Conservation (phyloP, 495 filamentous ascomycete species). For the Hypoxylon subgilvum region DNA sequence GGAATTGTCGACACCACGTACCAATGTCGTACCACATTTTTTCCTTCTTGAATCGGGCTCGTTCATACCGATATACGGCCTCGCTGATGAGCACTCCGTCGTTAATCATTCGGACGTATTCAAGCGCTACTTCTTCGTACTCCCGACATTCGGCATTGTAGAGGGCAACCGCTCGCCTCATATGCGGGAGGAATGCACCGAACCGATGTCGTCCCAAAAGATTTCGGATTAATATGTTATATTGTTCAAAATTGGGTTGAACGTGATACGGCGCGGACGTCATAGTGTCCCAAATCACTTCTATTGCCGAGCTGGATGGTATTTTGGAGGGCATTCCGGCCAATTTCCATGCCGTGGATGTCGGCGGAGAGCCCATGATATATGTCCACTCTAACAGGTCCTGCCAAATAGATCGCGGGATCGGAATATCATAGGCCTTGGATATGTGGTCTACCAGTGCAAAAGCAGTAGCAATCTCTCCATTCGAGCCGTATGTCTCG, state of each 20-base stretch:
- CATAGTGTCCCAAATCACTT: constrained; percentile 46
- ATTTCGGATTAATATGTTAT: constrained; percentile 39
- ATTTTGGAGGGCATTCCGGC: constrained; percentile 30
- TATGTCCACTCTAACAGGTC: constrained; percentile 47
- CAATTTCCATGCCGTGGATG: constrained; percentile 38
- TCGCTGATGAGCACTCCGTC: constrained; percentile 6
- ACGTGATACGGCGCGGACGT: constrained; percentile 38
- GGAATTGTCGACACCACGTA: constrained; percentile 27
- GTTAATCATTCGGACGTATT: constrained; percentile 35
- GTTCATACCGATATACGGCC: constrained; percentile 18
- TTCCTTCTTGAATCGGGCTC: constrained; percentile 31
- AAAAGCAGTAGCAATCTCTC: constrained; percentile 39
- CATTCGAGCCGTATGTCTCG: constrained; percentile 44
- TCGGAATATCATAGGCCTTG: constrained; percentile 31
- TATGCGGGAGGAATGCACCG: constrained; percentile 22
- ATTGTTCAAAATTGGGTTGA: constrained; percentile 40
- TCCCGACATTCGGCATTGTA: constrained; percentile 36
- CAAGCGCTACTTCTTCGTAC: constrained; percentile 42
- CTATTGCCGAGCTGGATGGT: constrained; percentile 21
- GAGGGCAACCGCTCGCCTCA: constrained; percentile 34
- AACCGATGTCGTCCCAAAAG: constrained; percentile 33
- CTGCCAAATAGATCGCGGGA: constrained; percentile 42
- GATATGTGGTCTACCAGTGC: constrained; percentile 43
- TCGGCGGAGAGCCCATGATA: constrained; percentile 35
- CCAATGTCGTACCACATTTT: constrained; percentile 38